Conservation (phyloP, 257 asterid species). For the Salvia splendens region DNA sequence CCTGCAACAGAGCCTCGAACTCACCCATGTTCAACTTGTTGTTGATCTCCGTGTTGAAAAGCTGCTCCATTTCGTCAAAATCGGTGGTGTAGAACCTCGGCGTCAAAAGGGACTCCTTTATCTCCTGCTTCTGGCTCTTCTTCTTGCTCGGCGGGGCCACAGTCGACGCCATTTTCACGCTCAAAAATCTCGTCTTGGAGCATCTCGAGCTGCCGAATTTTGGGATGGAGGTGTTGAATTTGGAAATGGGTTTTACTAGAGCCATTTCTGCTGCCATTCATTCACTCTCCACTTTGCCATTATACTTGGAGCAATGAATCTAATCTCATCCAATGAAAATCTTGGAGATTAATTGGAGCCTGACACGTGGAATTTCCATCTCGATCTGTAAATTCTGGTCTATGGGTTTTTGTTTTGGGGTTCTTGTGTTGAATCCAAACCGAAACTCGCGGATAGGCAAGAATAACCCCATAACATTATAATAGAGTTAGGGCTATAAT, state of each 20-base stretch:
- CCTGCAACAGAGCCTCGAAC: slow-evolving; percentile 86
- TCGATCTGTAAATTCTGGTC: slow-evolving; percentile 36
- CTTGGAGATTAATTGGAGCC: slow-evolving; percentile 34
- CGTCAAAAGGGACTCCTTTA: slow-evolving; percentile 66
- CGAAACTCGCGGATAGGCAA: no score
- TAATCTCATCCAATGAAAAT: slow-evolving; percentile 73
- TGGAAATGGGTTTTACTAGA: slow-evolving; percentile 63
- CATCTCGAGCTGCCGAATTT: slow-evolving; percentile 31
- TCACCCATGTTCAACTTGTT: slow-evolving; percentile 80
- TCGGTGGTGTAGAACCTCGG: slow-evolving; percentile 93
- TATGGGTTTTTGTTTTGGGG: no score
- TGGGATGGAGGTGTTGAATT: slow-evolving; percentile 47
- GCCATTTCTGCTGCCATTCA: slow-evolving; percentile 77
- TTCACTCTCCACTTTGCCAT: slow-evolving; percentile 9
- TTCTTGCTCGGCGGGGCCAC: slow-evolving; percentile 44
- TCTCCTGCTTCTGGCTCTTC: slow-evolving; percentile 57
- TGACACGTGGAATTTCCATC: slow-evolving; percentile 60
- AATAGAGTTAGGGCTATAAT: no score
- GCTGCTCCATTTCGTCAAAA: slow-evolving; percentile 95
- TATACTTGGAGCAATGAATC: slow-evolving; percentile 30
- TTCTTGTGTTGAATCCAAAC: no score
- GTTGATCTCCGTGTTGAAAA: slow-evolving; percentile 89
- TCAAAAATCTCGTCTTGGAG: slow-evolving; percentile 30
- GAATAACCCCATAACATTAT: no score
- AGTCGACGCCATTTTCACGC: slow-evolving; percentile 64